Evolutionary conservation across 2,329 filamentous ascomycete species (phyloP).

Genomic region (Clonostachys sp.): DNA sequence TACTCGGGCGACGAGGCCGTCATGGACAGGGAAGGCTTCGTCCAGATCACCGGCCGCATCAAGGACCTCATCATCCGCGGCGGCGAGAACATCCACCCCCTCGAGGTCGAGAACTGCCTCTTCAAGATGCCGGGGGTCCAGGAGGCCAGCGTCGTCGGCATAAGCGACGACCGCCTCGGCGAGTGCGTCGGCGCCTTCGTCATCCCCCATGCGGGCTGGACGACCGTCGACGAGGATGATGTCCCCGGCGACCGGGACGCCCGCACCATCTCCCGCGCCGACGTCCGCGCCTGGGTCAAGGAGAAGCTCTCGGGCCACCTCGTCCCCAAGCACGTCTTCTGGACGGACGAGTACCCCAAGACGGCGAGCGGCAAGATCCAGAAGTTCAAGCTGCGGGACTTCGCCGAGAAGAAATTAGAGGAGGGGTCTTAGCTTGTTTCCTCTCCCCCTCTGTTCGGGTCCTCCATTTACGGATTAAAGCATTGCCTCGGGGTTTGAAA

Average conservation of each 20-base stretch:
- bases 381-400: constrained; percentile 79
- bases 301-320: constrained; percentile 67
- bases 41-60: constrained; percentile 84
- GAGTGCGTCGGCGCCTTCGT: constrained; percentile 86
- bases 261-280: constrained; percentile 31
- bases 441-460: not conserved
- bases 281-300: constrained; percentile 67
- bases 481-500: too few relatives aligned
- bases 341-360: constrained; percentile 80
- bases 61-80: constrained; percentile 95
- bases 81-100: constrained; percentile 92
- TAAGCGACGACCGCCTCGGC: constrained; percentile 78
- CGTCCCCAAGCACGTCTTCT: constrained; percentile 88
- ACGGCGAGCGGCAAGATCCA: constrained; percentile 96
- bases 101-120: constrained; percentile 88
- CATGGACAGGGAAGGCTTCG: constrained; percentile 80
- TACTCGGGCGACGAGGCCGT: constrained; percentile 85
- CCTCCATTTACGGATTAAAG: too few relatives aligned
- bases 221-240: constrained; percentile 7
- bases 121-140: constrained; percentile 65
- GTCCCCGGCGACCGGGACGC: not conserved
- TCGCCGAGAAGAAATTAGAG: constrained; percentile 38
- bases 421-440: not conserved
- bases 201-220: constrained; percentile 36
- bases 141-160: constrained; percentile 78